Evolutionary conservation across 306 rosid species (phyloP).

Genomic region (Ceratonia siliqua): DNA sequence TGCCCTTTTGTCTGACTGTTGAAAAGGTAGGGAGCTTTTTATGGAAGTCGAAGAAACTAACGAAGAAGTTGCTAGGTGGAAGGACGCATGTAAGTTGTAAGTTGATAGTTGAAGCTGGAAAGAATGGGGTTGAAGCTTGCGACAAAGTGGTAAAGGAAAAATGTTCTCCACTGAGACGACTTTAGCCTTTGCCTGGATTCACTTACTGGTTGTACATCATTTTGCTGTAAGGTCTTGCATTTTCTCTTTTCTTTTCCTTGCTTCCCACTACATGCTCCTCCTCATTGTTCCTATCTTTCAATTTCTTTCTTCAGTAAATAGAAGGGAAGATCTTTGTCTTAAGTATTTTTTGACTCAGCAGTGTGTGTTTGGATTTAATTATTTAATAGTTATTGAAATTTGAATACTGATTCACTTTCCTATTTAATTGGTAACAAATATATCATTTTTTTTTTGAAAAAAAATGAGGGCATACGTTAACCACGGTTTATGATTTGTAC

Average conservation of each 20-base stretch:
- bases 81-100: slow-evolving; percentile 83
- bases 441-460: too few species aligned
- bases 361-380: too few species aligned
- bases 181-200: slow-evolving; percentile 94
- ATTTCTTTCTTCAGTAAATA: too few species aligned
- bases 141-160: slow-evolving; percentile 63
- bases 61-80: slow-evolving; percentile 82
- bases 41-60: slow-evolving; percentile 59
- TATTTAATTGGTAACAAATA: too few species aligned
- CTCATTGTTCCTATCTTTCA: too few species aligned
- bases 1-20: slow-evolving; percentile 27
- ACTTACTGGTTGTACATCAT: slow-evolving; percentile 76
- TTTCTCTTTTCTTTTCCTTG: slow-evolving; percentile 2
- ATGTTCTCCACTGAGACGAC: slow-evolving; percentile 88
- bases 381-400: too few species aligned
- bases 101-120: slow-evolving; percentile 83
- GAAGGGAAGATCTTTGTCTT: too few species aligned
- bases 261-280: too few species aligned
- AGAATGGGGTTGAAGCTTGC: slow-evolving; percentile 63
- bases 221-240: slow-evolving; percentile 79
- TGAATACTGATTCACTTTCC: too few species aligned
- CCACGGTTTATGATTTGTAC: too few species aligned
- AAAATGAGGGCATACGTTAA: too few species aligned
- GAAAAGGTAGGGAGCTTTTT: slow-evolving; percentile 61
- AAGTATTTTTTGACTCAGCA: too few species aligned